Conservation (phyloP, 768 basidiomycete species). For the Clitopilus passeckerianus region DNA sequence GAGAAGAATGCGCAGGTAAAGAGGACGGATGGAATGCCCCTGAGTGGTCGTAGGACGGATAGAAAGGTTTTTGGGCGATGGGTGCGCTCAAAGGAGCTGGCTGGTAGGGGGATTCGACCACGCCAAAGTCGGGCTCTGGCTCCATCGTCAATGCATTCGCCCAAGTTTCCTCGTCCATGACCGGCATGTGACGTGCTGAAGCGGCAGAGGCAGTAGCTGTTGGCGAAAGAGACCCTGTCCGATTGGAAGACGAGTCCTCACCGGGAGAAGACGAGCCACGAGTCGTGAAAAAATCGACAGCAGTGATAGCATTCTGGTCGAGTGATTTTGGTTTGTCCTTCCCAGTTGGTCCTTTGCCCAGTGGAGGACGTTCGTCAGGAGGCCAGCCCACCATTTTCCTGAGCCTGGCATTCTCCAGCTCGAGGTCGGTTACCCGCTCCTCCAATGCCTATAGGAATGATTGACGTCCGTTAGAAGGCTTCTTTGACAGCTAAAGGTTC, state of each 20-base stretch:
- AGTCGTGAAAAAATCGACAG: conserved; percentile 27
- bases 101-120: conserved; percentile 38
- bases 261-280: conserved; percentile 36
- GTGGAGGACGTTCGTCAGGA: conserved; percentile 62
- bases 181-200: conserved; percentile 40
- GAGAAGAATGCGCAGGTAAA: conserved; percentile 33
- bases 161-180: conserved; percentile 50
- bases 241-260: conserved; percentile 40
- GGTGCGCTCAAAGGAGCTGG: conserved; percentile 39
- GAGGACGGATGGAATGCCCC: conserved; percentile 23
- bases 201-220: conserved; percentile 44
- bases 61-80: conserved; percentile 41
- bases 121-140: conserved; percentile 32
- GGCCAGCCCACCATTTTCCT: conserved; percentile 70
- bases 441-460: conserved; percentile 64
- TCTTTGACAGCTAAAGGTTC: conserved; percentile 33
- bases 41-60: conserved; percentile 29
- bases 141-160: conserved; percentile 50
- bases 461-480: conserved; percentile 26
- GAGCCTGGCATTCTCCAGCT: conserved; percentile 76
- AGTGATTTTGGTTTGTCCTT: conserved; percentile 70
- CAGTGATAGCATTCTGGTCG: conserved; percentile 8
- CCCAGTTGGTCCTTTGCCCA: conserved; percentile 85
- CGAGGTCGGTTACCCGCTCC: conserved; percentile 73
- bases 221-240: conserved; percentile 64